Percentiles rank a stretch among this genome's conserved stretches.
phyloP scores from a whole-genome alignment of 225 moss, liverwort and hornwort species.

The Anthoceros angustus region DNA sequence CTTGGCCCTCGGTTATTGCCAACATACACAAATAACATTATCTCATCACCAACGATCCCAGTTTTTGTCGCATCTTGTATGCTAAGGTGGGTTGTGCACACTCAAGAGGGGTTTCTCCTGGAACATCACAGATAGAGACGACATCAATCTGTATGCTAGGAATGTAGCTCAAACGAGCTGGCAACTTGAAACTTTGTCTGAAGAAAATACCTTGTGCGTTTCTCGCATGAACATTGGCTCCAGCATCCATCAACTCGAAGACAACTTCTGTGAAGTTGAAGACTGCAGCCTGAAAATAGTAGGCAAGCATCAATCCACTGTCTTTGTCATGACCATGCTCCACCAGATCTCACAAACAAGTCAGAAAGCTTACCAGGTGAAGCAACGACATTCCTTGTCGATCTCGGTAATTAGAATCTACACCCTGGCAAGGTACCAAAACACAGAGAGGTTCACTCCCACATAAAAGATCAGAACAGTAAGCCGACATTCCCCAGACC shows the following conservation, averaged over 20 bases:
- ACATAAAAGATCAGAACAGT: background rate
- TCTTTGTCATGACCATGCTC: background rate
- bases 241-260: slow-evolving; percentile 78
- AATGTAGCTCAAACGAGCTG: background rate
- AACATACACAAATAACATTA: background rate
- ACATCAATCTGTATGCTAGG: background rate
- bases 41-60: slow-evolving; percentile 17
- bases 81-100: slow-evolving; percentile 93
- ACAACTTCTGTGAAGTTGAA: slow-evolving; percentile 98
- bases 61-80: slow-evolving; percentile 75
- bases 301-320: background rate
- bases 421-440: slow-evolving; percentile 28
- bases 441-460: background rate
- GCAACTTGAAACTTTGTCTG: background rate
- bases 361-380: slow-evolving; percentile 48
- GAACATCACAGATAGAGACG: background rate
- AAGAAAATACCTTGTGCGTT: slow-evolving; percentile 67
- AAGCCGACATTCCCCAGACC: too few relatives aligned
- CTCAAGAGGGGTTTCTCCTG: slow-evolving; percentile 88
- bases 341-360: background rate
- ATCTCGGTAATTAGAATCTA: slow-evolving; percentile 81
- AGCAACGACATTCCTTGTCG: slow-evolving; percentile 94
- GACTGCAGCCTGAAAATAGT: slow-evolving; percentile 65
- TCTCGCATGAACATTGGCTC: slow-evolving; percentile 68
- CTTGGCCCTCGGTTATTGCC: too few relatives aligned